phyloP scores from a whole-genome alignment of 2,329 filamentous ascomycete genomes.

The Penicillium sp. region DNA sequence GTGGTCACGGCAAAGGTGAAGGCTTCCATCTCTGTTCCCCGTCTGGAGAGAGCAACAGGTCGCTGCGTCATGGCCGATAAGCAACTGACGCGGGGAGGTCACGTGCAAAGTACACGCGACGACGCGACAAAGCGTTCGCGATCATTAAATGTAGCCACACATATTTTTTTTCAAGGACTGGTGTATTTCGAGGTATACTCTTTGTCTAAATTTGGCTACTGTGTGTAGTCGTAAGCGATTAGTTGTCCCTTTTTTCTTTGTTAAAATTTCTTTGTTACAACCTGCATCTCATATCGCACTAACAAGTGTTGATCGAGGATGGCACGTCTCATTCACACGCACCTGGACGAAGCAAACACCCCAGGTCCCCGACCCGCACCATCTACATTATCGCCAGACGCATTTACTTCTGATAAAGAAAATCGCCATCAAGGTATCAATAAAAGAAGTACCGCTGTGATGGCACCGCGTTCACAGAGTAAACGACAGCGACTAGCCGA shows the following conservation, averaged over 20 bases:
- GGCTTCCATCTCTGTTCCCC: slow-evolving; percentile 68
- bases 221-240: not conserved
- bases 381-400: slow-evolving; percentile 35
- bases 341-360: slow-evolving; percentile 16
- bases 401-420: slow-evolving; percentile 52
- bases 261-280: slow-evolving; percentile 3
- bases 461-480: slow-evolving; percentile 24
- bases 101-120: slow-evolving; percentile 16
- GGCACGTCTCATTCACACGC: slow-evolving; percentile 25
- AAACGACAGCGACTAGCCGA: slow-evolving; percentile 50
- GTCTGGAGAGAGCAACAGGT: not conserved
- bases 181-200: not conserved
- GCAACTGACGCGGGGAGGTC: slow-evolving; percentile 9
- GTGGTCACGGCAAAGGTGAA: slow-evolving; percentile 94
- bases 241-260: not conserved
- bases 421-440: slow-evolving; percentile 45
- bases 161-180: not conserved
- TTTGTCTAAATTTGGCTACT: not conserved
- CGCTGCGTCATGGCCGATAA: slow-evolving; percentile 14
- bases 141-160: not conserved
- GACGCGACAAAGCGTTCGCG: slow-evolving; percentile 11
- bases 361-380: slow-evolving; percentile 25
- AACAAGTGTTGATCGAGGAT: slow-evolving; percentile 27
- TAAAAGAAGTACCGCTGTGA: slow-evolving; percentile 31
- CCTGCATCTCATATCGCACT: slow-evolving; percentile 15